Base-by-base conservation (phyloP, 2,329 filamentous ascomycete species). In the Nemania diffusa region DNA sequence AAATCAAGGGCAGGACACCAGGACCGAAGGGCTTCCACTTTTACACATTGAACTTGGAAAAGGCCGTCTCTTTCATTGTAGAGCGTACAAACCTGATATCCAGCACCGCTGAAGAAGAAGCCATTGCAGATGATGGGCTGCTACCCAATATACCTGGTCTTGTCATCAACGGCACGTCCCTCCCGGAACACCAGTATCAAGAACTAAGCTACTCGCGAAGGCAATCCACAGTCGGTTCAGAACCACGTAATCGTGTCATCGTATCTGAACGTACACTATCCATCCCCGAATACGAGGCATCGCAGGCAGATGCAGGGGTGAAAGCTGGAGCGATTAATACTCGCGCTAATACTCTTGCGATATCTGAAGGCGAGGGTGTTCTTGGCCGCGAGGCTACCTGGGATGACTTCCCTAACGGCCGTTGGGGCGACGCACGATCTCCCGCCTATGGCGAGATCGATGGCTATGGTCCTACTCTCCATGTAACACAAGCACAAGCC, bases 361-460 rank as follows among this genome's bases (percentile, higher is more conserved):
- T 97, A 65, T 97, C 94, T 0, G 95, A 98, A 81, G 95, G 96
- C 5, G 92, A 97, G 75, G 96, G 95, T 26, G 87, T 92, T 3
- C 84, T 97, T 6, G 96, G 95, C 11, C 88, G 96, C 57, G 95
- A 98, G 83, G 96, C 96, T 37, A 99, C 96, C 0, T 99, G 96
- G 96, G 96, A 99, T 75, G 96, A 99, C 77, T 99, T 94, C 79
- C 95, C 95, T 70, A 98, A 98, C 82, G 96, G 95, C 29, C 89
- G 95, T 62, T 98, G 95, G 90, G 95, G 95, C 77, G 95, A 97
- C 75, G 92, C 94, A 4, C 88, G 95, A 59, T 97, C 94, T 2
- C 94, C 94, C 0, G 95, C 95, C 0, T 98, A 97, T 77, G 95
- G 95, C 74, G 94, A 97, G 79, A 97, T 97, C 66, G 94, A 98